Base-by-base conservation (phyloP, 176 grass and related monocot species). In the Lolium multiflorum region DNA sequence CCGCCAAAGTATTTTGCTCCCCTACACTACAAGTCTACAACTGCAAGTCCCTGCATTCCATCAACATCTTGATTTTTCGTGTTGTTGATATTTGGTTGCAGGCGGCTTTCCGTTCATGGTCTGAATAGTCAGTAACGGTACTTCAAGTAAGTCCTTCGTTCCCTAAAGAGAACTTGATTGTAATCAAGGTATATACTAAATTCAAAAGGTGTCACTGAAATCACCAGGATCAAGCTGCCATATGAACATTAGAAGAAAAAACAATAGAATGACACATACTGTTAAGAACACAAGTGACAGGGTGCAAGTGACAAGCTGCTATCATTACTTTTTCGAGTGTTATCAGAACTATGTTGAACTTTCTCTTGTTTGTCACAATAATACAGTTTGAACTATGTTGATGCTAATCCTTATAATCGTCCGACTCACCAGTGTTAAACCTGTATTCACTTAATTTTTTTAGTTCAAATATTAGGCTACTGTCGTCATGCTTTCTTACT, bases 61-160 rank as follows among this genome's bases (percentile, higher is more conserved):
- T 76, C 50, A 8, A 28, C n/a, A 22, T 52, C 74, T 80, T 87
- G 82, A 28, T 80, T 91, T 39, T 83, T 82, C 63, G 74, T 66
- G 9, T 28, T 76, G 31, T 37, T 85, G 58, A 26, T 13, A 52
- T 18, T 35, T 35, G 31, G 31, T 35, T 35, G 31, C 20, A 52
- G 26, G 35, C 1, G 20, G 13, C 61, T 35, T 71, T 86, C 31
- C 60, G 60, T 75, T 77, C 66, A 68, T 35, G 37, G 50, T 28
- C 84, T 90, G 77, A 21, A 78, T 2, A 3, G 10, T 6, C 26
- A 66, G 79, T 37, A 50, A 78, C 1, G 13, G 2, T 14, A 51
- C 10, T 26, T 68, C 3, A 79, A 52, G 67, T 38, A 84, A 49
- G 25, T 62, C 8, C 10, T 17, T 35, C 31, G 31, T 35, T 35